Evolutionary conservation across 2,329 filamentous ascomycete species (phyloP), one percentile per base, ranked within the genome.

Genomic region (Escovopsis sp.): DNA sequence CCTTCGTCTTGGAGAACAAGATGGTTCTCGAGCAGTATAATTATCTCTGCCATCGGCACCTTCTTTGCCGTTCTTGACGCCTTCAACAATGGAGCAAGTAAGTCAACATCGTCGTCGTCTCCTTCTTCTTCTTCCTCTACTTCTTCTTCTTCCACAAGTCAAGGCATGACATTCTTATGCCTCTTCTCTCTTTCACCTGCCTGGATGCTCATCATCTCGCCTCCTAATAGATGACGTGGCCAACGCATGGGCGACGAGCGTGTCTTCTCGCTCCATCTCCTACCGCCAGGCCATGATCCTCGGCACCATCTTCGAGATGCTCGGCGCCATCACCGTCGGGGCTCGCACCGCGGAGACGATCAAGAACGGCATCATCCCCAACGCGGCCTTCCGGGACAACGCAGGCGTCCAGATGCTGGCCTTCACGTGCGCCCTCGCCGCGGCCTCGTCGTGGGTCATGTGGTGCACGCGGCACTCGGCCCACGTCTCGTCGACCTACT

Each of bases 1-100:
- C 19, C 10, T 42, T 39, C 26, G 12, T 41, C 26, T 28, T 36
- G 35, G 37, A 35, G 26, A 12, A 43, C 51, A 73, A 64, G 49
- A 78, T 77, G 72, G 61, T 62, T 54, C 69, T 81, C 52, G 58
- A 72, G 54, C 59, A 77, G 52, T 84, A 82, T 60, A 75, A 71
- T 53, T 85, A 85, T 59, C 61, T 85, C 55, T 58, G 81, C 67
- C 65, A 79, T 85, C 51, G 81, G 81, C 75, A 85, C 80, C 26
- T 65, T 79, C 53, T 85, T 85, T 70, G 80, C 81, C 65, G 62
- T 85, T 60, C 75, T 85, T 39, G 81, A 85, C 63, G 81, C 81
- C 47, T 85, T 69, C 71, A 85, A 85, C 71, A 85, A 84, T 59
- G 81, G 81, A 59, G 81, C 81, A 53, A 85, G 80, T 84, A 65